phyloP scores from a whole-genome alignment of 2,329 filamentous ascomycete species.

The Cytospora leucostoma region DNA sequence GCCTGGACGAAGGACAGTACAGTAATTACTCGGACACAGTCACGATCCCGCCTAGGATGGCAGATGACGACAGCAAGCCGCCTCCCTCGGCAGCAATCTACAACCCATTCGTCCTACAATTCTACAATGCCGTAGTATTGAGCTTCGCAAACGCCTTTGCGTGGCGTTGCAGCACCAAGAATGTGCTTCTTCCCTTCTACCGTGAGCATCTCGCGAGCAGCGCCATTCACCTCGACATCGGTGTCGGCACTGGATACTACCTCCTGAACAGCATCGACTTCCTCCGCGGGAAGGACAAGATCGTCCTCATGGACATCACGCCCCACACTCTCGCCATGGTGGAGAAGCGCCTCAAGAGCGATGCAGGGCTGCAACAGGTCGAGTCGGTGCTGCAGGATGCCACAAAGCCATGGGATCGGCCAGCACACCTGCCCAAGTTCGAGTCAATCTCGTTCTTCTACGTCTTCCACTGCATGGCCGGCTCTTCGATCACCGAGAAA shows the following conservation, averaged over 20 bases:
- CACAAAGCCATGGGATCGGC: conserved; percentile 1
- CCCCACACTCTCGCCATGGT: background rate
- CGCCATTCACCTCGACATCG: background rate
- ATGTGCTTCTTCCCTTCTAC: conserved; percentile 4
- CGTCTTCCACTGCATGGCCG: conserved; percentile 3
- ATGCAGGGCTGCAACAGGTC: background rate
- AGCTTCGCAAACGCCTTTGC: background rate
- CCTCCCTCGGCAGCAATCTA: background rate
- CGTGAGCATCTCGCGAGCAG: background rate
- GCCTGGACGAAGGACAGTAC: background rate
- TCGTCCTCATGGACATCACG: conserved; percentile 5
- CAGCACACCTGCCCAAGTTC: conserved; percentile 4
- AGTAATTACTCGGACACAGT: background rate
- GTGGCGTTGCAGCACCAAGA: conserved; percentile 7
- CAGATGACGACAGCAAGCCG: background rate
- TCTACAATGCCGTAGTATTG: conserved; percentile 7
- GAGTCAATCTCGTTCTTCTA: conserved; percentile 7
- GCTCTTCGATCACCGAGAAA: background rate
- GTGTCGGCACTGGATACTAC: conserved; percentile 5
- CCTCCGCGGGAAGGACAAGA: background rate
- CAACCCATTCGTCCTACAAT: background rate
- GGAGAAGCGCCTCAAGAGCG: background rate
- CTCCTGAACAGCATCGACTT: background rate
- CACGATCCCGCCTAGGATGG: background rate
- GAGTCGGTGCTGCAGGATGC: conserved; percentile 1